These are phyloP conservation scores for Pluteus cervinus DNA, from an alignment of 768 basidiomycete species.

Conservation along the genomic window DNA sequence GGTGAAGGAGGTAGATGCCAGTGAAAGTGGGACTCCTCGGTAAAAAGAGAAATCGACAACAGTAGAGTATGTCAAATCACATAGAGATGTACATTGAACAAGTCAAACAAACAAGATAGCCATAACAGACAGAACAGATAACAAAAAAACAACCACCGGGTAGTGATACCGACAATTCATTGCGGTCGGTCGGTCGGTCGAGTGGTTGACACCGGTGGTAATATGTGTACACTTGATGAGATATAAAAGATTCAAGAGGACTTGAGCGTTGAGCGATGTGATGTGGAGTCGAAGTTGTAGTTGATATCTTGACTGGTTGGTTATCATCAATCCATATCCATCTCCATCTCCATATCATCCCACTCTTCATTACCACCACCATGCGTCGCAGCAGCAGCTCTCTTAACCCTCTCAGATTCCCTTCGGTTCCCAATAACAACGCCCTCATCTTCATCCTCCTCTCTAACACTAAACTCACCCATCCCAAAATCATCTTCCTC, in stretches of 20 bases:
- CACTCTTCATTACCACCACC: conserved; percentile 23
- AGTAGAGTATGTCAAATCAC: too few species aligned
- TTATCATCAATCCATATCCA: conserved; percentile 53
- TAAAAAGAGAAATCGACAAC: too few species aligned
- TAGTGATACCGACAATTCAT: background rate
- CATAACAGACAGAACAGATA: too few species aligned
- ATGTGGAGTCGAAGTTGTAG: too few species aligned
- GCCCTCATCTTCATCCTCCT: conserved; percentile 41
- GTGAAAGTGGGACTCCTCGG: too few species aligned
- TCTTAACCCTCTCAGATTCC: conserved; percentile 38
- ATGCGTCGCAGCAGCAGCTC: conserved; percentile 10
- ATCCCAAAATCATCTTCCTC: conserved; percentile 36
- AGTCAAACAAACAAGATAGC: too few species aligned
- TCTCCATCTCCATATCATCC: conserved; percentile 70
- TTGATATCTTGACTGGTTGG: too few species aligned
- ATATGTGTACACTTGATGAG: background rate
- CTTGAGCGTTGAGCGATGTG: conserved; percentile 1
- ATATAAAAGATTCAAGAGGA: background rate
- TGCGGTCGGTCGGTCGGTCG: background rate
- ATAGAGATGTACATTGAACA: too few species aligned
- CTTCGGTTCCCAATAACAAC: conserved; percentile 30
- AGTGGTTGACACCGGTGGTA: conserved; percentile 4
- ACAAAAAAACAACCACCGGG: background rate
- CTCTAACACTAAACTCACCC: conserved; percentile 33
- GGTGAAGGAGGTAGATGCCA: too few species aligned